phyloP scores from a whole-genome alignment of 257 asterid genomes.

The Voacanga thouarsii region DNA sequence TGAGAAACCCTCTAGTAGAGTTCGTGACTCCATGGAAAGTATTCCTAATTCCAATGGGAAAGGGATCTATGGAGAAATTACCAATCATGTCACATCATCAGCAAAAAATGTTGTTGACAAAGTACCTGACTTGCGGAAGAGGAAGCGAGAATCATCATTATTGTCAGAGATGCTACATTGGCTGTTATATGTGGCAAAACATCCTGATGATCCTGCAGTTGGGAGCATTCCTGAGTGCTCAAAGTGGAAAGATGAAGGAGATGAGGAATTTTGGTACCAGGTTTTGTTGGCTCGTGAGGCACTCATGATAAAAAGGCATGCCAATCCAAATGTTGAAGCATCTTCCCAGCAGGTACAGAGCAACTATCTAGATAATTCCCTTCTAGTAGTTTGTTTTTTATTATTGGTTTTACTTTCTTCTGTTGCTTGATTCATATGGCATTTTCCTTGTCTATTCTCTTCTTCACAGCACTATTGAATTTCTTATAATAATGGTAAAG shows the following conservation, averaged over 20 bases:
- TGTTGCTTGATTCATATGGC: not conserved
- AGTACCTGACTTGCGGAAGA: constrained; percentile 40
- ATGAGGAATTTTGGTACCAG: constrained; percentile 48
- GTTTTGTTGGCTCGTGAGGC: constrained; percentile 52
- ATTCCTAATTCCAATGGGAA: constrained; percentile 15
- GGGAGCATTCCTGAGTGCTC: constrained; percentile 52
- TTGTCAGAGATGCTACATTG: constrained; percentile 54
- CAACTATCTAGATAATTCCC: constrained; percentile 10
- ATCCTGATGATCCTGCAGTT: constrained; percentile 41
- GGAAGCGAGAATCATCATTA: constrained; percentile 44
- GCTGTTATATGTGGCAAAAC: constrained; percentile 48
- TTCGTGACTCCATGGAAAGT: not conserved
- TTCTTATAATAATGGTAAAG: constrained; percentile 1
- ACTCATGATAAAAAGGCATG: constrained; percentile 35
- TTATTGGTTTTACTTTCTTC: constrained; percentile 5
- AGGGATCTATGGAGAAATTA: constrained; percentile 6
- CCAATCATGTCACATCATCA: constrained; percentile 9
- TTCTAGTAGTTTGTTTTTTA: constrained; percentile 4
- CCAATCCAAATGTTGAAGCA: constrained; percentile 32
- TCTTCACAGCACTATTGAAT: not conserved
- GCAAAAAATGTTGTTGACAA: constrained; percentile 23
- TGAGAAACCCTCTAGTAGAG: constrained; percentile 7
- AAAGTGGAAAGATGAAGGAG: constrained; percentile 48
- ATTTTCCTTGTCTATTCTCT: constrained; percentile 2
- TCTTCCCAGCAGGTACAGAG: constrained; percentile 45